phyloP scores from a whole-genome alignment of 345 rosid genomes.

The Euphorbia peplus region DNA sequence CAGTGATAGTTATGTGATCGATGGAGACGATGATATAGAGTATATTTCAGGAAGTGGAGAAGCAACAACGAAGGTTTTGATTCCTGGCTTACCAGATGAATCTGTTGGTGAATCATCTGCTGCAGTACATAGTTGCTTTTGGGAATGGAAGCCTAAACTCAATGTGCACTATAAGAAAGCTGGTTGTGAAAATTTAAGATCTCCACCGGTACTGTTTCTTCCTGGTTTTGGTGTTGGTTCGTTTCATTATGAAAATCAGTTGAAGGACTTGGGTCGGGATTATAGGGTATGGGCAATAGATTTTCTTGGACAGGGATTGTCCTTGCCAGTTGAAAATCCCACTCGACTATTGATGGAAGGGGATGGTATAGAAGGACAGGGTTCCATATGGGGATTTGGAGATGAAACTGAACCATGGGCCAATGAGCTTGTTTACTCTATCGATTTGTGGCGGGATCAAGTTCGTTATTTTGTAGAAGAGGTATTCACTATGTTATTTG shows the following conservation, averaged over 20 bases:
- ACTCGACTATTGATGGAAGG: conserved; percentile 37
- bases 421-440: conserved; percentile 62
- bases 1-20: conserved; percentile 51
- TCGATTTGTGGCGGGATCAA: conserved; percentile 89
- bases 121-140: conserved; percentile 47
- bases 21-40: conserved; percentile 44
- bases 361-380: conserved; percentile 22
- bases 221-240: conserved; percentile 99
- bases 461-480: conserved; percentile 70
- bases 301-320: conserved; percentile 92
- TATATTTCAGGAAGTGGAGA: conserved; percentile 33
- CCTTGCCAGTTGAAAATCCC: conserved; percentile 77
- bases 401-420: conserved; percentile 84
- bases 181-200: conserved; percentile 55
- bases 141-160: conserved; percentile 88
- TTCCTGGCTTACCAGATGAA: conserved; percentile 72
- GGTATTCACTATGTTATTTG: conserved; percentile 35
- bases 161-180: conserved; percentile 72
- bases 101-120: conserved; percentile 53
- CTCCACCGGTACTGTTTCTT: conserved; percentile 76
- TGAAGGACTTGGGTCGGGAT: conserved; percentile 82
- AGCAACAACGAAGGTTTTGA: conserved; percentile 44
- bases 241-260: conserved; percentile 90
- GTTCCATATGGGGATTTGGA: conserved; percentile 78
- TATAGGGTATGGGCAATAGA: conserved; percentile 94